Conservation (phyloP, 1,139 yeast genomes). For the Nakaseomyces delphensis region DNA sequence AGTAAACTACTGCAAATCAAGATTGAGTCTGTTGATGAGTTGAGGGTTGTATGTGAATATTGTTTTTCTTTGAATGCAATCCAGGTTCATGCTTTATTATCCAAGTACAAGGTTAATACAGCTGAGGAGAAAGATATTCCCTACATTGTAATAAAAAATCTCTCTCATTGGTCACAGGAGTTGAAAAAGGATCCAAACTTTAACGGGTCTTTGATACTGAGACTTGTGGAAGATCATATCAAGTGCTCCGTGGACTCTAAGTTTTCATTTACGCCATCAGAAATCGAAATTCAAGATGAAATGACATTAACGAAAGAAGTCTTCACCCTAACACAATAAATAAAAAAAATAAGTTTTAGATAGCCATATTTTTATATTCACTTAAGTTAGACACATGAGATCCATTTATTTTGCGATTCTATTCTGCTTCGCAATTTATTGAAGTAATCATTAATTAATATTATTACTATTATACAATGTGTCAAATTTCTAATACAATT, state of each 20-base stretch:
- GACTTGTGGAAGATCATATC: not conserved
- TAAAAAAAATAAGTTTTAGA: too few relatives aligned
- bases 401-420: too few relatives aligned
- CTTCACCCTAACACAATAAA: not conserved
- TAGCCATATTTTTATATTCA: too few relatives aligned
- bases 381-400: too few relatives aligned
- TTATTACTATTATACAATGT: not conserved
- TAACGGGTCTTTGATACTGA: not conserved
- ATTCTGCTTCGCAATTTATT: too few relatives aligned
- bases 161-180: constrained; percentile 1
- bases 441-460: not conserved
- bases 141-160: not conserved
- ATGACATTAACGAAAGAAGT: constrained; percentile 2
- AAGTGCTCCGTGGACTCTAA: not conserved
- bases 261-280: not conserved
- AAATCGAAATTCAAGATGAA: not conserved
- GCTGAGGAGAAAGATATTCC: constrained; percentile 1
- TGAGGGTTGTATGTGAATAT: constrained; percentile 84
- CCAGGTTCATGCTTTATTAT: constrained; percentile 82
- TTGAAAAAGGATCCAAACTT: not conserved
- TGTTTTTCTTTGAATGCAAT: constrained; percentile 88
- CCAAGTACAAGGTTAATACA: constrained; percentile 52
- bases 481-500: not conserved
- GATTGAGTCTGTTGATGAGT: constrained; percentile 79
- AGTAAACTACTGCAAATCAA: constrained; percentile 86